phyloP scores from a whole-genome alignment of 1,139 yeast genomes.

The Suhomyces panamericanus region DNA sequence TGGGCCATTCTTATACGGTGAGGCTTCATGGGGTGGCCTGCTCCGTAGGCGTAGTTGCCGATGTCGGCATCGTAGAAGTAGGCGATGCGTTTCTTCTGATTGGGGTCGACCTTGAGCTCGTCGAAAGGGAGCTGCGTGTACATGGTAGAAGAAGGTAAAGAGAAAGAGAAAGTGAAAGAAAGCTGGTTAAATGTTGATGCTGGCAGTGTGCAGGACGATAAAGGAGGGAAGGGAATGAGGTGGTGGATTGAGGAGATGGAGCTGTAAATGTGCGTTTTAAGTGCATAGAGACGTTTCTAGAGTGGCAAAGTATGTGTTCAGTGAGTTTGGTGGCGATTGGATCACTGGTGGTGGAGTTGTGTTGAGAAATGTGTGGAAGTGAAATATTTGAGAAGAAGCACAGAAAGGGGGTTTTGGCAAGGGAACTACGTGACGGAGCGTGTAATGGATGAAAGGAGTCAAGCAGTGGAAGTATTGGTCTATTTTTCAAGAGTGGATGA shows the following conservation, averaged over 20 bases:
- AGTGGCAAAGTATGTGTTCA: too few species aligned
- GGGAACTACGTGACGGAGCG: too few species aligned
- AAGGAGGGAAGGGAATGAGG: background rate
- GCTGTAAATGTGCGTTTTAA: too few species aligned
- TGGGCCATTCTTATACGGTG: constrained; percentile 99
- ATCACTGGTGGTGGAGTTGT: too few species aligned
- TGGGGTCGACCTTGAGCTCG: constrained; percentile 42
- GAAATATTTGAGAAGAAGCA: too few species aligned
- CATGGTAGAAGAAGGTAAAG: constrained; percentile 22
- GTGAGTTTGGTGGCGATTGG: too few species aligned
- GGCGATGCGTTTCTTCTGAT: constrained; percentile 42
- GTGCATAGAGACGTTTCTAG: too few species aligned
- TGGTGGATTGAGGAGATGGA: background rate
- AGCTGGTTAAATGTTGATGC: background rate
- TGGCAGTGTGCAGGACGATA: constrained; percentile 1
- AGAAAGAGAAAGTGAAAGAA: background rate
- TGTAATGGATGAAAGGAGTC: too few species aligned
- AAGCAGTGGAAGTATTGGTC: too few species aligned
- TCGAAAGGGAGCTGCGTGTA: constrained; percentile 49
- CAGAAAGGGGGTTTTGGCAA: too few species aligned
- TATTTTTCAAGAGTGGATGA: too few species aligned
- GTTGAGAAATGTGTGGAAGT: too few species aligned
- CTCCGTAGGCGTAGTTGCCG: constrained; percentile 96
- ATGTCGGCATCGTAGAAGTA: constrained; percentile 71
- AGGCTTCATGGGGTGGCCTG: constrained; percentile 99